A percentile compares a stretch with the other conserved stretches of the same genome.
Conservation (phyloP, 2,329 filamentous ascomycete species). For the Diaporthe capsici region DNA sequence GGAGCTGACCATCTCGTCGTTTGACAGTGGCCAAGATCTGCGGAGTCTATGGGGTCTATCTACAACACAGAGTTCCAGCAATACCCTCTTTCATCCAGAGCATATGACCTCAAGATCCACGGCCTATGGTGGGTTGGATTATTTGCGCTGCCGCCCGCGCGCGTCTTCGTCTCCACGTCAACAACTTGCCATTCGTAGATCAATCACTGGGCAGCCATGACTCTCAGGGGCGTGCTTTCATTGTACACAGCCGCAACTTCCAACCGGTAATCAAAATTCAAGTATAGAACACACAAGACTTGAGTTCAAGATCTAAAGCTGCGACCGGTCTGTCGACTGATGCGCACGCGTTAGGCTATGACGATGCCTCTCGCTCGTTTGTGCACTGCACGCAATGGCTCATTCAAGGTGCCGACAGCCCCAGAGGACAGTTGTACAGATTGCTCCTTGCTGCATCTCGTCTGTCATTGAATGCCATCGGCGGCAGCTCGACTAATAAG, state of each 20-base stretch:
- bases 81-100: not conserved
- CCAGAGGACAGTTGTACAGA: not conserved
- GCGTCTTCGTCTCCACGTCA: not conserved
- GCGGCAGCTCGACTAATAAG: not conserved
- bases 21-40: slow-evolving; percentile 5
- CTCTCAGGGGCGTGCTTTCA: not conserved
- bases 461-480: not conserved
- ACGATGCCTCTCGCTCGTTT: not conserved
- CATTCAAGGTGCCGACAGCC: not conserved
- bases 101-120: not conserved
- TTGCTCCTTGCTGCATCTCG: not conserved
- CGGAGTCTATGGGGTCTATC: not conserved
- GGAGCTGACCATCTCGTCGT: not conserved
- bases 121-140: not conserved
- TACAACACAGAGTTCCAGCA: not conserved
- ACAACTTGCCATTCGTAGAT: not conserved
- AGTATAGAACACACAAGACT: not conserved
- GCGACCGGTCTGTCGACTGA: too few species aligned
- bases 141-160: not conserved
- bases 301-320: not conserved
- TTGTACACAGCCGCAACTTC: not conserved
- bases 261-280: not conserved
- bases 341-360: not conserved
- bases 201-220: too few species aligned
- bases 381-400: not conserved